Base-by-base conservation (phyloP, 139 green algal genomes). In the Coelastrella sp. region DNA sequence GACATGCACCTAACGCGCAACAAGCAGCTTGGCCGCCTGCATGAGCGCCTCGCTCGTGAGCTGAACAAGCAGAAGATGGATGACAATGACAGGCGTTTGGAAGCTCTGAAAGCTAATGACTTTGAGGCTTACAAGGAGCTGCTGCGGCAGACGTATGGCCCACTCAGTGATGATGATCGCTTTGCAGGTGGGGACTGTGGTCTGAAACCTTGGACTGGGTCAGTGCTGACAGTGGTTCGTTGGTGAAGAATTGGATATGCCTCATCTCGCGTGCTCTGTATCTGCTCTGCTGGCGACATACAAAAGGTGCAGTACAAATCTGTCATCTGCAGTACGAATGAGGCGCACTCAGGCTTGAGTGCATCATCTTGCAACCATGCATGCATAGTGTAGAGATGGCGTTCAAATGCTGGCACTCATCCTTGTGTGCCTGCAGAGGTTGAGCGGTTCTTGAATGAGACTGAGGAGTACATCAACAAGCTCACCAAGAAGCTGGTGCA, bases 121-220 rank as follows among this genome's bases (percentile, higher is more conserved):
- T 97, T 99, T 91, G 98, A 99, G 91, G 96, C 96, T 17, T 99
- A 99, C 94, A 94, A 98, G 92, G 96, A 97, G 89, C 92, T 99
- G 93, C 94, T 99, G 80, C 88, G 78, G 73, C 87, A 96, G 91
- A 93, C 85, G 58, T 77, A 90, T 23, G 85, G 85, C 3, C 85
- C 85, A 17, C 73, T 76, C 58, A 84, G 22, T 58, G 85, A 81
- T 54, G 87, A 86, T 8, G 84, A 88, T 68, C 77, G 87, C 56
- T 97, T 95, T 56, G 73, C 73, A 90, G 74, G 85, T 80, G 74
- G 22, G 74, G 56, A 5, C 17, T 80, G 71, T 79, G 57, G 56
- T 85, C 7, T 79, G n/a, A n/a, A n/a, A n/a, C n/a, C n/a, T n/a
- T n/a, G n/a, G n/a, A n/a, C n/a, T n/a, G n/a, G n/a, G n/a, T n/a